Percentiles rank a stretch among this genome's conserved stretches.
phyloP scores from a whole-genome alignment of 805 yeast species.

The Zygosaccharomyces pseudorouxii region DNA sequence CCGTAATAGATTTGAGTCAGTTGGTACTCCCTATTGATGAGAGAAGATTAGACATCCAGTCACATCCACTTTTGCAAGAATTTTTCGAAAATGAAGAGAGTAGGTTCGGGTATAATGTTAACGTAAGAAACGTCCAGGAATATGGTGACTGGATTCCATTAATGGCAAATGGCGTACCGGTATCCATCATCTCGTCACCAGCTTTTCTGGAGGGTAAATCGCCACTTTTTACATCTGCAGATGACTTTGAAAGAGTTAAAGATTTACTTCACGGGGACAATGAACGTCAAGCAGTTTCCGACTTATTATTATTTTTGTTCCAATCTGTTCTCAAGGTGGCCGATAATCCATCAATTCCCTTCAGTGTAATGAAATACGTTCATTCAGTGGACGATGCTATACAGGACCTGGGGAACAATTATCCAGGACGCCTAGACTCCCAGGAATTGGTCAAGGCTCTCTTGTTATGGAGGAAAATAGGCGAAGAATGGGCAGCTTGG shows the following conservation, averaged over 20 bases:
- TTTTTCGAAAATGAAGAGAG: constrained; percentile 39
- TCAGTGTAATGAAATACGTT: constrained; percentile 47
- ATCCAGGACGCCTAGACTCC: constrained; percentile 29
- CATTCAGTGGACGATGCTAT: constrained; percentile 41
- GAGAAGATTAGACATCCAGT: constrained; percentile 47
- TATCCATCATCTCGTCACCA: constrained; percentile 25
- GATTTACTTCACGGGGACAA: constrained; percentile 42
- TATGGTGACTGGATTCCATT: constrained; percentile 69
- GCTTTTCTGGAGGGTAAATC: constrained; percentile 37
- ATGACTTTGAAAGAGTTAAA: constrained; percentile 53
- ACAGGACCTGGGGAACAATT: constrained; percentile 39
- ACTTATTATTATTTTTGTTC: constrained; percentile 53
- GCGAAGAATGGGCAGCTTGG: constrained; percentile 52
- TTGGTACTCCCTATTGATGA: constrained; percentile 48
- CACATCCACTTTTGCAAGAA: constrained; percentile 60
- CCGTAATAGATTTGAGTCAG: constrained; percentile 65
- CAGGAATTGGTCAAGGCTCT: constrained; percentile 30
- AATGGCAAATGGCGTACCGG: constrained; percentile 51
- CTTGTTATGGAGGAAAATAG: constrained; percentile 40
- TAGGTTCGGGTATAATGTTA: constrained; percentile 25
- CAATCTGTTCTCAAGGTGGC: constrained; percentile 52
- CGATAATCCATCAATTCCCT: constrained; percentile 76
- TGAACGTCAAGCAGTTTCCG: constrained; percentile 47
- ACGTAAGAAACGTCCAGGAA: constrained; percentile 33
- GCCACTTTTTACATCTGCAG: constrained; percentile 61